phyloP scores from a whole-genome alignment of 1,139 yeast species.

The Blastobotrys persicus region DNA sequence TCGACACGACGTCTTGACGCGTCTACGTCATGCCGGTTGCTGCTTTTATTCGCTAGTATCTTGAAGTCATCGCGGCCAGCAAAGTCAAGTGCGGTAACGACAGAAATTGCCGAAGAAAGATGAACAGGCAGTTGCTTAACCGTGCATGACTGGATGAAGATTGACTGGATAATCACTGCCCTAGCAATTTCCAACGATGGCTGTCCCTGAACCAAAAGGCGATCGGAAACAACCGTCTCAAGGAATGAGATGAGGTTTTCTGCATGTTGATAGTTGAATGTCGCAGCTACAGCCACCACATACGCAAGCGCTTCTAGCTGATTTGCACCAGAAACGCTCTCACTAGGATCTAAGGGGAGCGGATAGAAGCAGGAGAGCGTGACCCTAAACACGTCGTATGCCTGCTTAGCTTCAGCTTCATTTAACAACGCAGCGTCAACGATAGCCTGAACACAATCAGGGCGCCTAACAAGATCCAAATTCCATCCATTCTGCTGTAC shows the following conservation, averaged over 20 bases:
- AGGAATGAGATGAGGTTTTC: slow-evolving; percentile 1
- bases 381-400: neutral
- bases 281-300: slow-evolving; percentile 1
- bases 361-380: neutral
- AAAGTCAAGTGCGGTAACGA: neutral
- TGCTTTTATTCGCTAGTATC: neutral
- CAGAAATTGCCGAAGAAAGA: slow-evolving; percentile 3
- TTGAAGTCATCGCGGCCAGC: neutral
- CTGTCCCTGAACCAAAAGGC: neutral
- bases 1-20: neutral
- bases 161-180: slow-evolving; percentile 2
- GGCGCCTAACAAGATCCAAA: slow-evolving; percentile 1
- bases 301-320: slow-evolving; percentile 1
- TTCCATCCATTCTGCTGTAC: slow-evolving; percentile 4
- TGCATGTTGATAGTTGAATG: neutral
- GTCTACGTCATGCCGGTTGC: neutral
- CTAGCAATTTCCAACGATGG: slow-evolving; percentile 5
- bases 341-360: neutral
- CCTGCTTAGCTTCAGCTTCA: neutral
- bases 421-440: neutral
- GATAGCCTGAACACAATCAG: neutral
- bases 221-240: neutral
- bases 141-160: slow-evolving; percentile 1
- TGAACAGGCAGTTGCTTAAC: slow-evolving; percentile 1
- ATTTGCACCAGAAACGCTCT: neutral